These are phyloP conservation scores for Teratosphaeria gauchensis DNA, from an alignment of 2,329 filamentous ascomycete genomes.

Conservation along the genomic window DNA sequence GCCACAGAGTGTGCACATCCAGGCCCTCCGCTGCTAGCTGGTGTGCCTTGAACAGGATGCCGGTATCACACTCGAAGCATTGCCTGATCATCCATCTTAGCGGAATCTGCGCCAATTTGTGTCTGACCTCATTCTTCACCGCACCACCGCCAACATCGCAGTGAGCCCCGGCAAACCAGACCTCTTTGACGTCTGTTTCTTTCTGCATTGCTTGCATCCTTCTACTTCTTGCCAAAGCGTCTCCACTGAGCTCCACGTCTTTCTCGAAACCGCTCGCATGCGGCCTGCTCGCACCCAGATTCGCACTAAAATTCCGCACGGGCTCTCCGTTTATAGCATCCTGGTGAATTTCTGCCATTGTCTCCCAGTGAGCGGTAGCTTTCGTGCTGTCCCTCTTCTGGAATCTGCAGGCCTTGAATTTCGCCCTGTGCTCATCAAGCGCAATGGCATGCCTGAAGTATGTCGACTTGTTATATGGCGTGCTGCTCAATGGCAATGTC, in stretches of 20 bases:
- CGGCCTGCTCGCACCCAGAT: neutral
- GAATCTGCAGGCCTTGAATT: slow-evolving; percentile 35
- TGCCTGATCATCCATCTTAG: slow-evolving; percentile 41
- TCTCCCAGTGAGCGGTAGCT: slow-evolving; percentile 8
- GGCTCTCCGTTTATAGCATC: neutral
- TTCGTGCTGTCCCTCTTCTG: neutral
- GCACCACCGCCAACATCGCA: slow-evolving; percentile 39
- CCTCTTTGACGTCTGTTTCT: slow-evolving; percentile 27
- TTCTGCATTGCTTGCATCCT: slow-evolving; percentile 1
- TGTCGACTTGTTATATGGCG: slow-evolving; percentile 26
- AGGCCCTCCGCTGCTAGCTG: slow-evolving; percentile 33
- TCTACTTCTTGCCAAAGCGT: neutral
- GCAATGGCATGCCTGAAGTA: slow-evolving; percentile 38
- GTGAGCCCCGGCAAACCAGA: slow-evolving; percentile 37
- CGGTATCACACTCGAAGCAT: slow-evolving; percentile 38
- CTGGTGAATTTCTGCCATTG: slow-evolving; percentile 6
- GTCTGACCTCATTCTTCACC: slow-evolving; percentile 31
- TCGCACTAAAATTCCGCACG: neutral
- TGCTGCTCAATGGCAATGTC: slow-evolving; percentile 30
- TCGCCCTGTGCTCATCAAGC: slow-evolving; percentile 34
- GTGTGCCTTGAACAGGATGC: slow-evolving; percentile 34
- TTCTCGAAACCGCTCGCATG: neutral
- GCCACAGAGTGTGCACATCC: slow-evolving; percentile 34
- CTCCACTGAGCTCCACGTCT: slow-evolving; percentile 2
- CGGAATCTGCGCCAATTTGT: slow-evolving; percentile 37